Conservation (phyloP, 768 basidiomycete genomes). For the Nidula microcarpa region DNA sequence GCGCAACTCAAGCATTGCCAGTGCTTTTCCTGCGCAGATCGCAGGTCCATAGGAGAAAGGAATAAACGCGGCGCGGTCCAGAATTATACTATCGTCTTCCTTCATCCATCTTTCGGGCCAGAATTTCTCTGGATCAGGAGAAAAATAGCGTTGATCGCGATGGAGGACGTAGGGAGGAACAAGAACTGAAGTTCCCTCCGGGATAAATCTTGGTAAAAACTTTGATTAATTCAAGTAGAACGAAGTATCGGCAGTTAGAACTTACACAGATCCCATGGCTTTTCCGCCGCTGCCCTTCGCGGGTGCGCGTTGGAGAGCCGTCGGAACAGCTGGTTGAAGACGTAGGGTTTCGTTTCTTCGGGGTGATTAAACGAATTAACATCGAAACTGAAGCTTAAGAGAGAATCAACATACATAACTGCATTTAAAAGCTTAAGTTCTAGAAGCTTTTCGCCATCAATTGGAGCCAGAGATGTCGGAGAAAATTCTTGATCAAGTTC, state of each 20-base stretch:
- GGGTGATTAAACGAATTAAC: neutral
- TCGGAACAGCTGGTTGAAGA: conserved; percentile 30
- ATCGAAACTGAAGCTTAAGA: neutral
- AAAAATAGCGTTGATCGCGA: conserved; percentile 42
- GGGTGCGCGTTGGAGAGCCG: conserved; percentile 27
- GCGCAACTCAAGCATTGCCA: neutral
- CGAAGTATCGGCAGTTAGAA: neutral
- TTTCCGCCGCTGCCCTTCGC: conserved; percentile 24
- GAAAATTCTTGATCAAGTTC: conserved; percentile 34
- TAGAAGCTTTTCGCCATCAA: conserved; percentile 17
- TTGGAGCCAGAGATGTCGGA: conserved; percentile 7
- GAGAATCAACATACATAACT: conserved; percentile 19
- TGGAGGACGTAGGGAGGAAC: conserved; percentile 40
- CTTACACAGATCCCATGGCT: conserved; percentile 16
- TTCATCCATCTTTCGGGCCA: conserved; percentile 9
- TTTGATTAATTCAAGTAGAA: neutral
- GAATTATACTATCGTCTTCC: neutral
- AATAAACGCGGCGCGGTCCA: neutral
- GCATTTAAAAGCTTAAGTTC: conserved; percentile 22
- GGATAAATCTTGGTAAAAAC: conserved; percentile 27
- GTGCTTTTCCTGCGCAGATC: neutral
- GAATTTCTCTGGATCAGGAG: conserved; percentile 27
- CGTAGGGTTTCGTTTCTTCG: conserved; percentile 34
- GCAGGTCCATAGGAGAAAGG: conserved; percentile 1
- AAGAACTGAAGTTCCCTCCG: conserved; percentile 35